These are phyloP conservation scores for Emergomyces africanus DNA, from an alignment of 2,329 filamentous ascomycete species.

Conservation along the genomic window DNA sequence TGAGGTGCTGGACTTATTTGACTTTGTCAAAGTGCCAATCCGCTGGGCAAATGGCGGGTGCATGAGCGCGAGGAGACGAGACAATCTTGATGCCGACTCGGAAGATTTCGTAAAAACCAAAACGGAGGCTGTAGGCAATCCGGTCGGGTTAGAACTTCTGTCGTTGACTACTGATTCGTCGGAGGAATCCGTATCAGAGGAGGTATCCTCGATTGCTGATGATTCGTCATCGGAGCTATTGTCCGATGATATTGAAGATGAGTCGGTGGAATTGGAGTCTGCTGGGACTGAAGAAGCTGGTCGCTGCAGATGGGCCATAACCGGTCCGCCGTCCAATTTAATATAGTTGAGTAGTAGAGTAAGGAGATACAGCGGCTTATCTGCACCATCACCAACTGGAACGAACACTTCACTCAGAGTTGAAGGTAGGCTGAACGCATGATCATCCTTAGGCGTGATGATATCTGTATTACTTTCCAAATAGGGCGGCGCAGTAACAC, in stretches of 20 bases:
- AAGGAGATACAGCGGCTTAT: conserved; percentile 77
- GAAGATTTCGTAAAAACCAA: conserved; percentile 88
- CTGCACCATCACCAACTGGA: conserved; percentile 53
- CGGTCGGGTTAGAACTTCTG: conserved; percentile 13
- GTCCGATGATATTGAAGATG: conserved; percentile 19
- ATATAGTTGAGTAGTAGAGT: conserved; percentile 48
- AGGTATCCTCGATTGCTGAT: conserved; percentile 12
- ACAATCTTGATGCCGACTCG: conserved; percentile 75
- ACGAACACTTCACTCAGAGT: conserved; percentile 53
- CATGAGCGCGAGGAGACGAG: conserved; percentile 60
- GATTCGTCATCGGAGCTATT: conserved; percentile 21
- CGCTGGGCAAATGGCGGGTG: conserved; percentile 43
- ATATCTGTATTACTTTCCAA: conserved; percentile 15
- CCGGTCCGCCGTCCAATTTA: conserved; percentile 10
- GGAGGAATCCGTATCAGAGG: conserved; percentile 18
- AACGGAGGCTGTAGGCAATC: conserved; percentile 30
- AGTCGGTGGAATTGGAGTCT: conserved; percentile 14
- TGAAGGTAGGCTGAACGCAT: conserved; percentile 47
- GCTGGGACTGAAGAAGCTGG: conserved; percentile 1
- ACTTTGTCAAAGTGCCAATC: conserved; percentile 63
- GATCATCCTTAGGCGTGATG: conserved; percentile 33
- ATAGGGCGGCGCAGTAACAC: conserved; percentile 6
- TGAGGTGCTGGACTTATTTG: conserved; percentile 58
- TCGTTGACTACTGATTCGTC: conserved; percentile 23
- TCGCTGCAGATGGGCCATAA: conserved; percentile 3